Evolutionary conservation across 1,139 yeast species (phyloP), one percentile per base, ranked within the genome.

Genomic region (Geotrichum fermentans): DNA sequence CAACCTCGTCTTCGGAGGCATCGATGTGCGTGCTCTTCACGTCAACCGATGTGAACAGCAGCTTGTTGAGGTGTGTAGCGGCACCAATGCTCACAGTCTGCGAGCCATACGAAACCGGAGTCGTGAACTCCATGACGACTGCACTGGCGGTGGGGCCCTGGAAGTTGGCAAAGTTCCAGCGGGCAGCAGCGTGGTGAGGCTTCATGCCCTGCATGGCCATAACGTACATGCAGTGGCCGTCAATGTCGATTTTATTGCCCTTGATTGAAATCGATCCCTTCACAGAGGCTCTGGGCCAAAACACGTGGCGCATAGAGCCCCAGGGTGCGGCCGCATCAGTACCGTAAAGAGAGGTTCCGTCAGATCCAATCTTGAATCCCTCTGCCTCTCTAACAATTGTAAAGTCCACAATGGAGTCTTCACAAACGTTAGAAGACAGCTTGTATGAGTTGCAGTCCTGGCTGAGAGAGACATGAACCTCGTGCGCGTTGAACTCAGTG

Each of bases 151-250:
- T 73, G 44, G 80, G 77, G 21, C 95, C 85, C 64, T 88, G 96
- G 75, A 86, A 90, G 69, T 87, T 86, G 58, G 87, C 71, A 67
- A 92, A 92, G 70, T 92, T 94, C 98, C 98, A 92, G 21, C 89
- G 72, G 56, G 95, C 87, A 51, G 98, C 98, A 33, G 97, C 97
- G 68, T 92, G 98, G 68, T 92, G 97, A 13, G 98, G 98, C 69
- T 92, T 92, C 97, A 92, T 90, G 54, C 97, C 97, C 72, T 92
- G 98, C 59, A 89, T 71, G 14, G 98, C 98, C 95, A 87, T 84
- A 45, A 92, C 96, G 66, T 82, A 89, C 95, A 90, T 84, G 51
- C 88, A 80, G 51, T 62, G 87, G 26, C 56, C 50, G 34, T 77
- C 72, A 49, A 79, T 67, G 18, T 68, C 69, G 24, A 69, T 49